Conservation (phyloP, 805 yeast species). For the Candida stauntonica region DNA sequence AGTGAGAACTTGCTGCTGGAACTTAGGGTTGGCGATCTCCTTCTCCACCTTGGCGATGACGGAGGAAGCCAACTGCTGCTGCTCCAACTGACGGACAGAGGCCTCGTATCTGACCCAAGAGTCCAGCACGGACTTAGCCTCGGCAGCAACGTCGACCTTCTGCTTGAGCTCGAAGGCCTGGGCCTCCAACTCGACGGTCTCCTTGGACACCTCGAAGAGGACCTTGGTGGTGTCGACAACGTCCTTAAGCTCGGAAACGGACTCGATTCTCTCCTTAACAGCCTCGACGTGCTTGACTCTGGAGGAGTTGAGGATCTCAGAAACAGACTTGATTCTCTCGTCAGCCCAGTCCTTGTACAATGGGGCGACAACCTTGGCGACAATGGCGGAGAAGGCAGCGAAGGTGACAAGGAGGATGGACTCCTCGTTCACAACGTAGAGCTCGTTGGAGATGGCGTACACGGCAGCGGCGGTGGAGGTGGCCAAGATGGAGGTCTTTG, state of each 20-base stretch:
- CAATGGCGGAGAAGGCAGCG: constrained; percentile 66
- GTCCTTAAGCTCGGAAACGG: constrained; percentile 85
- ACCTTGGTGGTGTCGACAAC: constrained; percentile 89
- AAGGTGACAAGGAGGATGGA: constrained; percentile 80
- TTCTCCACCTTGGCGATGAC: constrained; percentile 86
- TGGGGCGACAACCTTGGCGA: constrained; percentile 89
- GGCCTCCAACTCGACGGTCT: constrained; percentile 94
- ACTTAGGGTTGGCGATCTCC: constrained; percentile 79
- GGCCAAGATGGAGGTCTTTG: constrained; percentile 94
- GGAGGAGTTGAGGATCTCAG: constrained; percentile 77
- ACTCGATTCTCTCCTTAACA: constrained; percentile 85
- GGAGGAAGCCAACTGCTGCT: constrained; percentile 80
- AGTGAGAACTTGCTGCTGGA: constrained; percentile 87
- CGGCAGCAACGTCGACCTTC: constrained; percentile 76
- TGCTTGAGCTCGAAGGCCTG: constrained; percentile 91
- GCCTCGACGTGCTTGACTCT: constrained; percentile 89
- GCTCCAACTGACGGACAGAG: constrained; percentile 93
- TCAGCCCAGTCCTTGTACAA: constrained; percentile 93
- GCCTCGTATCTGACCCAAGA: constrained; percentile 99
- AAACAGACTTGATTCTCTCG: constrained; percentile 75
- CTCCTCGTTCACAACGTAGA: constrained; percentile 93
- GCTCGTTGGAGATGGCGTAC: constrained; percentile 90
- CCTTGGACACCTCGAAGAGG: constrained; percentile 90
- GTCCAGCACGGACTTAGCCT: constrained; percentile 93
- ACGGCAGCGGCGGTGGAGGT: constrained; percentile 92